A percentile compares a stretch with the other conserved stretches of the same genome.
Evolutionary conservation across 2,329 filamentous ascomycete genomes (phyloP).

Genomic region (Cordyceps tenuipes): DNA sequence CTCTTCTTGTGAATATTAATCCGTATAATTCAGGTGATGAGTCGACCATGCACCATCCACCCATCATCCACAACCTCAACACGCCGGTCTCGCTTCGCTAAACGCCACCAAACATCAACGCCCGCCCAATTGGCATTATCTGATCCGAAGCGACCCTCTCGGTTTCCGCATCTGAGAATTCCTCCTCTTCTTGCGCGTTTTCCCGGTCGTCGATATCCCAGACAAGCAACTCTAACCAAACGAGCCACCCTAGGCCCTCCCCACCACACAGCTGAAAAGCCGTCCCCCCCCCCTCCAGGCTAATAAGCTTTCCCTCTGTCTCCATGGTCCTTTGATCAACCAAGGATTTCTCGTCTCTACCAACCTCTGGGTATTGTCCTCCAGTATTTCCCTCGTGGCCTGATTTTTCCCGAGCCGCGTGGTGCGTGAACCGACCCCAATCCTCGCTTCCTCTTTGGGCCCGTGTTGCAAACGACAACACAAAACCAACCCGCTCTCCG

Average conservation of each 20-base stretch:
- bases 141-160: conserved; percentile 9
- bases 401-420: not conserved
- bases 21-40: not conserved
- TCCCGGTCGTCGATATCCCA: not conserved
- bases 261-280: not conserved
- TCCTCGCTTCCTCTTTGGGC: too few species aligned
- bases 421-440: not conserved
- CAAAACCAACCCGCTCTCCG: not conserved
- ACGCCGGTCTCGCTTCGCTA: not conserved
- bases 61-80: not conserved
- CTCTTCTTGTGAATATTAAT: not conserved
- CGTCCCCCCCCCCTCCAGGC: not conserved
- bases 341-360: not conserved
- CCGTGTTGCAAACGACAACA: not conserved
- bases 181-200: not conserved
- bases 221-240: not conserved
- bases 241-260: not conserved
- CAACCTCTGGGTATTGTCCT: not conserved
- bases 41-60: not conserved
- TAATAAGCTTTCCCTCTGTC: not conserved
- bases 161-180: not conserved
- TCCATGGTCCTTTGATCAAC: not conserved
- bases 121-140: not conserved
- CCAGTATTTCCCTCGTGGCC: not conserved
- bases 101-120: not conserved